Evolutionary conservation across 192 early-diverging fungal genomes (phyloP).

Genomic region (Dispira simplex): DNA sequence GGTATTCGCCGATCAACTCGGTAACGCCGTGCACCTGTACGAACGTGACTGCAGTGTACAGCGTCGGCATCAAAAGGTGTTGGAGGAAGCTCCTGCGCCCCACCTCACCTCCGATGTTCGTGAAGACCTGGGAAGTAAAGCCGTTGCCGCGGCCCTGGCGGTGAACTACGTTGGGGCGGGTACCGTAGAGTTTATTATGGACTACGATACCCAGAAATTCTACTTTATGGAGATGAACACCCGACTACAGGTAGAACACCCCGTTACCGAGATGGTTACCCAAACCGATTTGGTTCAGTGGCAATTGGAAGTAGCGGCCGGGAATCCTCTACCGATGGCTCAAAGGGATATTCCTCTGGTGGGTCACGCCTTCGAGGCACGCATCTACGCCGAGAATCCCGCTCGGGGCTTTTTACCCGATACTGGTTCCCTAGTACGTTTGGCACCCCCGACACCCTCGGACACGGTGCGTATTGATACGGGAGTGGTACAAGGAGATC

Average conservation of each 20-base stretch:
- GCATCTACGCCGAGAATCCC: constrained; percentile 96
- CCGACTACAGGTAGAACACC: constrained; percentile 87
- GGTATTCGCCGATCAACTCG: constrained; percentile 80
- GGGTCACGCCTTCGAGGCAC: constrained; percentile 93
- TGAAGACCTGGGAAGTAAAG: constrained; percentile 60
- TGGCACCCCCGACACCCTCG: constrained; percentile 49
- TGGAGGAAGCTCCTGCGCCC: constrained; percentile 94
- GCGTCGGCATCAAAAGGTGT: constrained; percentile 87
- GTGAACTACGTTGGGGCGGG: constrained; percentile 90
- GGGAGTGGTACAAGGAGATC: constrained; percentile 80
- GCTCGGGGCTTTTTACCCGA: constrained; percentile 79
- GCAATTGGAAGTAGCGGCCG: constrained; percentile 89
- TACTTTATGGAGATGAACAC: constrained; percentile 99
- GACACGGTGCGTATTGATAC: constrained; percentile 74
- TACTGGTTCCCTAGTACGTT: constrained; percentile 71
- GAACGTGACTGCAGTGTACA: constrained; percentile 95
- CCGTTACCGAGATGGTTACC: constrained; percentile 93
- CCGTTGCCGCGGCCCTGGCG: constrained; percentile 84
- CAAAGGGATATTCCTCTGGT: constrained; percentile 55
- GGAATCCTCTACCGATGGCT: constrained; percentile 60
- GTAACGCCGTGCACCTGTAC: constrained; percentile 83
- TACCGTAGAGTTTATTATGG: constrained; percentile 95
- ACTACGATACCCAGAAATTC: constrained; percentile 70
- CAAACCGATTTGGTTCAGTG: constrained; percentile 85
- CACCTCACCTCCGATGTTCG: constrained; percentile 57